Conservation (phyloP, 2,329 filamentous ascomycete species). For the Parafenestella ontariensis region DNA sequence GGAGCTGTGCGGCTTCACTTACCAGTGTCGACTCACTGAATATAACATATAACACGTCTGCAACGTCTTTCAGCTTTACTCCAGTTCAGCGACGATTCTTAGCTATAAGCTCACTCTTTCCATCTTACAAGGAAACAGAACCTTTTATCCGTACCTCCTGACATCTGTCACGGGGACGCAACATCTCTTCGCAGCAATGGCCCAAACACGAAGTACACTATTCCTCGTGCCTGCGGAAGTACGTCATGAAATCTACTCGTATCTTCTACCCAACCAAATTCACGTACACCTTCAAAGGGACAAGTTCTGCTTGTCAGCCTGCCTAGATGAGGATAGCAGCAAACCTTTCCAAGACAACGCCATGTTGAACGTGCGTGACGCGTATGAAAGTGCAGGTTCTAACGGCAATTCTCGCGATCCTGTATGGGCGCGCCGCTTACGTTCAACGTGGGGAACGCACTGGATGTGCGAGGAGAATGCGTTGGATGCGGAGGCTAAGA, state of each 20-base stretch:
- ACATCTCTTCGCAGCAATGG: background rate
- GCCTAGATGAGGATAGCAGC: background rate
- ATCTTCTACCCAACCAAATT: background rate
- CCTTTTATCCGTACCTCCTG: too few species aligned
- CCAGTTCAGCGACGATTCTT: too few species aligned
- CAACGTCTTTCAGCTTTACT: too few species aligned
- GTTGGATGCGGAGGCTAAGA: background rate
- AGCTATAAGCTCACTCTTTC: too few species aligned
- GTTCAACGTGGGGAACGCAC: conserved; percentile 20
- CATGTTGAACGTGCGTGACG: background rate
- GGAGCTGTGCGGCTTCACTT: too few species aligned
- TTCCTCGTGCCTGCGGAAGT: background rate
- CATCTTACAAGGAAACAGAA: too few species aligned
- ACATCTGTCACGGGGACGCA: too few species aligned
- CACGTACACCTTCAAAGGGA: background rate
- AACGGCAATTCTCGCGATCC: background rate
- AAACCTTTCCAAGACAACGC: background rate
- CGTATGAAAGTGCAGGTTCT: too few species aligned
- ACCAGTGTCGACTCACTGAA: too few species aligned
- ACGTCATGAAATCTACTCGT: background rate
- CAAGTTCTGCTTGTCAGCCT: background rate
- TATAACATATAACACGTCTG: too few species aligned
- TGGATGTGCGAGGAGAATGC: conserved; percentile 20
- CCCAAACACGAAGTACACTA: background rate
- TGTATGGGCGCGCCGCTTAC: conserved; percentile 8